Base-by-base conservation (phyloP, 2,329 filamentous ascomycete genomes). In the Exophiala spinifera region DNA sequence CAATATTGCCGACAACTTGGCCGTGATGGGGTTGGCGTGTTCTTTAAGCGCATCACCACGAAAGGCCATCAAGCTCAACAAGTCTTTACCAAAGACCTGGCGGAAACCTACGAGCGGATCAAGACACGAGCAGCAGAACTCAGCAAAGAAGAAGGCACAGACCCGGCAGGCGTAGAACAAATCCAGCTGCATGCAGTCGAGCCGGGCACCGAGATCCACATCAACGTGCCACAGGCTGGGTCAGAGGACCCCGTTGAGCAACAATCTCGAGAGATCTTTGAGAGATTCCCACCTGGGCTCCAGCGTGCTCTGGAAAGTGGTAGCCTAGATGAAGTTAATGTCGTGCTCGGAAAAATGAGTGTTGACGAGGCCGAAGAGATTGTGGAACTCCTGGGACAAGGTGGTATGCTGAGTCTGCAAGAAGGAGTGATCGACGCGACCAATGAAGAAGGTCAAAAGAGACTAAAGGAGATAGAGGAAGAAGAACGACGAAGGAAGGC, bases 121-220 rank as follows among this genome's bases (percentile, higher is more conserved):
- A 85, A 84, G 65, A 85, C 79, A 21, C 84, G 94, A 45, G 85
- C 88, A 1, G 79, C 80, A 5, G 89, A 95, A 70, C 86, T 96
- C 60, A 78, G 76, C 37, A 82, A 81, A 59, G 79, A 87, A 63
- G 72, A 77, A 54, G 77, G 76, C 17, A 70, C 72, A 42, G 76
- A 76, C 6, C 73, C 73, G 1, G 82, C 79, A 20, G 89, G 87
- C 17, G 87, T 95, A 8, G 94, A 99, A 75, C 92, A 96, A 72
- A 99, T 99, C 63, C 95, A 99, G 73, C 80, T 99, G 44, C 94
- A 99, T 69, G 92, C 94, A 13, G 91, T 99, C 10, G 91, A 96
- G 70, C 92, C 92, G 0, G 88, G 87, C 45, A 96, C 92, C 2
- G 86, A 88, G 57, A 96, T 99, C 70, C 88, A 89, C 68, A 96